Percentiles rank a stretch among this genome's conserved stretches.
phyloP scores from a whole-genome alignment of 192 early-diverging fungal genomes.

The Coemansia pectinata region DNA sequence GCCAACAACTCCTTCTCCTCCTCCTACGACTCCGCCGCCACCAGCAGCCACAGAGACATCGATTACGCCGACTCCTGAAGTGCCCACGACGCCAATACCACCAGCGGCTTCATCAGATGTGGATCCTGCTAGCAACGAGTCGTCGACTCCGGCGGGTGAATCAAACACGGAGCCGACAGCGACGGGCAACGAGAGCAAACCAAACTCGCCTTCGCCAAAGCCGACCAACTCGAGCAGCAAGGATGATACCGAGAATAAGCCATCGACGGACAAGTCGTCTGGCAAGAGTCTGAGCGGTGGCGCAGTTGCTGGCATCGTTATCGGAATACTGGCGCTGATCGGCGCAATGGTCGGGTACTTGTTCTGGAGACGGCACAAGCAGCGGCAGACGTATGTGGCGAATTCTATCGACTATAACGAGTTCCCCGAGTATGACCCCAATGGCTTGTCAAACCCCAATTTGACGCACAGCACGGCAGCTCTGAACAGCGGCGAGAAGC shows the following conservation, averaged over 20 bases:
- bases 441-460: slow-evolving; percentile 5
- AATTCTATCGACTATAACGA: slow-evolving; percentile 49
- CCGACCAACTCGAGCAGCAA: neutral
- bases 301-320: slow-evolving; percentile 44
- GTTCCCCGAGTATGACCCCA: slow-evolving; percentile 51
- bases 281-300: slow-evolving; percentile 36
- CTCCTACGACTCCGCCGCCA: neutral
- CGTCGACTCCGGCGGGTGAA: neutral
- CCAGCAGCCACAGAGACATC: neutral
- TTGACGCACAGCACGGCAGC: neutral
- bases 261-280: neutral
- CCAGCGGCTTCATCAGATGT: neutral
- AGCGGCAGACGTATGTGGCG: slow-evolving; percentile 24
- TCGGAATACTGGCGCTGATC: slow-evolving; percentile 20
- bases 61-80: neutral
- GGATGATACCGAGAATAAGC: neutral
- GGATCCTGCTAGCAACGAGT: neutral
- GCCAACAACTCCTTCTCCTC: neutral
- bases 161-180: neutral
- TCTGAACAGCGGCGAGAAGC: slow-evolving; percentile 12
- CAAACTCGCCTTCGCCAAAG: neutral
- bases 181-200: neutral
- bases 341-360: slow-evolving; percentile 21
- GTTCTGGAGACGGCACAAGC: slow-evolving; percentile 40
- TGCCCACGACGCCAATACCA: neutral